These are phyloP conservation scores for Earliella scabrosa DNA, from an alignment of 1,284 basidiomycete genomes.

Conservation along the genomic window DNA sequence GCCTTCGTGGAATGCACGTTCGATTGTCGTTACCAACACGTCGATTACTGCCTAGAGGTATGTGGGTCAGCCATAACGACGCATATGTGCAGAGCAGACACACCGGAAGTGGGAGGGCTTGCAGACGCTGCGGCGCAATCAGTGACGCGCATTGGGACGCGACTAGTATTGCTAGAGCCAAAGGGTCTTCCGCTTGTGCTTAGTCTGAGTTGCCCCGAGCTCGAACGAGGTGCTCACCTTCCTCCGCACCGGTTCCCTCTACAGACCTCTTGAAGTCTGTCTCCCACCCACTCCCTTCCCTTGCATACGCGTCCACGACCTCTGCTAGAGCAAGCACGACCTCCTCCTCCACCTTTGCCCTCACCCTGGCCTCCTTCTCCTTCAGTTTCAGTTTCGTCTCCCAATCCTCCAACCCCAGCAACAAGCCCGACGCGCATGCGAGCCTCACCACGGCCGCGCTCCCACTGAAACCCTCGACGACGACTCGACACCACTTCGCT, in stretches of 20 bases:
- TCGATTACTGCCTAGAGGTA: slow-evolving; percentile 37
- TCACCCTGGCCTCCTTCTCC: slow-evolving; percentile 23
- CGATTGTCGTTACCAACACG: slow-evolving; percentile 51
- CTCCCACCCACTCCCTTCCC: slow-evolving; percentile 57
- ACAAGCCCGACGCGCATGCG: slow-evolving; percentile 62
- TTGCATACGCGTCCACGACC: slow-evolving; percentile 62
- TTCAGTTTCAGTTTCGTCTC: slow-evolving; percentile 34
- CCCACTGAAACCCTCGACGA: slow-evolving; percentile 65
- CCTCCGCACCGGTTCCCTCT: slow-evolving; percentile 41
- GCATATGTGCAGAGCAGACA: slow-evolving; percentile 11
- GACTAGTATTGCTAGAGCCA: slow-evolving; percentile 48
- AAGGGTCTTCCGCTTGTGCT: slow-evolving; percentile 33
- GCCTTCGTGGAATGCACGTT: slow-evolving; percentile 16
- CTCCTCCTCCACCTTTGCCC: slow-evolving; percentile 61
- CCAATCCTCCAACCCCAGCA: slow-evolving; percentile 65
- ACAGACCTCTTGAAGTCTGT: slow-evolving; percentile 57
- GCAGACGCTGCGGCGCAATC: slow-evolving; percentile 54
- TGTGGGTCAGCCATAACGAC: background rate
- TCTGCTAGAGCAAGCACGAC: slow-evolving; percentile 71
- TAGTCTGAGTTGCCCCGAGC: background rate
- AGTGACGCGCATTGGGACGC: slow-evolving; percentile 61
- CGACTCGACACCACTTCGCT: slow-evolving; percentile 56
- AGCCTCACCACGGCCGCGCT: slow-evolving; percentile 63
- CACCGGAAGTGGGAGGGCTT: slow-evolving; percentile 58
- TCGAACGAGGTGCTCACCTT: slow-evolving; percentile 22